phyloP scores from a whole-genome alignment of 2,329 filamentous ascomycete genomes.

The Knoxdaviesia capensis region DNA sequence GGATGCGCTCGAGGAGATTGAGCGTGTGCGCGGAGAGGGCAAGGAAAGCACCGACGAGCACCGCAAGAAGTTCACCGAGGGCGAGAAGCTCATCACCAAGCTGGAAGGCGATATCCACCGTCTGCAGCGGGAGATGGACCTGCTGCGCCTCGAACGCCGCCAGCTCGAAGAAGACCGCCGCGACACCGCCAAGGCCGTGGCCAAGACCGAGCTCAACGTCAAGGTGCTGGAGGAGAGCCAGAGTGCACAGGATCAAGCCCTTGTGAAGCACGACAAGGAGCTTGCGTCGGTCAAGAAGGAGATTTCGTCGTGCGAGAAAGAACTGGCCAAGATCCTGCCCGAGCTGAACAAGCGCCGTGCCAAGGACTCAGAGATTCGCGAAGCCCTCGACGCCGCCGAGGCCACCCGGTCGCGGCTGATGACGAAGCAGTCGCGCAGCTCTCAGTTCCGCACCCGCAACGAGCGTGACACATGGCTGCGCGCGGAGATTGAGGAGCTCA shows the following conservation, averaged over 20 bases:
- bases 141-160: slow-evolving; percentile 64
- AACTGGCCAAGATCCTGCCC: slow-evolving; percentile 57
- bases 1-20: slow-evolving; percentile 61
- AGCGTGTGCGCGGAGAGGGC: slow-evolving; percentile 61
- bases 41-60: slow-evolving; percentile 71
- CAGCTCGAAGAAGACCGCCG: slow-evolving; percentile 82
- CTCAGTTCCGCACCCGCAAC: slow-evolving; percentile 70
- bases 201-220: slow-evolving; percentile 69
- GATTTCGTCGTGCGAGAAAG: slow-evolving; percentile 56
- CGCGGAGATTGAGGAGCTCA: slow-evolving; percentile 62
- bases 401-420: slow-evolving; percentile 60
- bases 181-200: slow-evolving; percentile 58
- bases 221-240: slow-evolving; percentile 72
- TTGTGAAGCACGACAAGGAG: slow-evolving; percentile 49
- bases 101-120: slow-evolving; percentile 65
- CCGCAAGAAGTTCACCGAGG: slow-evolving; percentile 52
- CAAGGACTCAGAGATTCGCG: slow-evolving; percentile 49
- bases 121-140: slow-evolving; percentile 63
- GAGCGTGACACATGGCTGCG: slow-evolving; percentile 73
- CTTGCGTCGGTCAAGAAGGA: slow-evolving; percentile 51
- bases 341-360: slow-evolving; percentile 54
- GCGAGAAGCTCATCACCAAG: slow-evolving; percentile 58
- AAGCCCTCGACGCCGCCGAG: slow-evolving; percentile 57
- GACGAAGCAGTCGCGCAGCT: slow-evolving; percentile 77
- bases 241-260: slow-evolving; percentile 53